Evolutionary conservation across 2,329 filamentous ascomycete species (phyloP), one percentile per base, ranked within the genome.

Genomic region (Diaporthe helianthi): DNA sequence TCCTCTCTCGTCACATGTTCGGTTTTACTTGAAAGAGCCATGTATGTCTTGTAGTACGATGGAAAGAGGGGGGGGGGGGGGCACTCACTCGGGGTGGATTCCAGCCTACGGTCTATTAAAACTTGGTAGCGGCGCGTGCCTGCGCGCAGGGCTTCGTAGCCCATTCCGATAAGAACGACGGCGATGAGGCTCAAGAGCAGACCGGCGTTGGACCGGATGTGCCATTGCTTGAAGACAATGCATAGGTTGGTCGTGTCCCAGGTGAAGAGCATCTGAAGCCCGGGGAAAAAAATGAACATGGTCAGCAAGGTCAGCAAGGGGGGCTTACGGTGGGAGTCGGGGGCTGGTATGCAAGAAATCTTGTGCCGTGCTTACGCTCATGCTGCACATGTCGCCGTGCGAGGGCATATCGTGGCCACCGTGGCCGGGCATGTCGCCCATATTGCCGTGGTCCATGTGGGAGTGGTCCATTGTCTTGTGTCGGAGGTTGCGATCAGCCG

Each of bases 211-310:
- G 90, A 90, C 72, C 87, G 90, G 80, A 99, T 83, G 82, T 93
- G 94, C 96, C 96, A 99, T 81, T 90, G 89, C 75, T 86, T 87
- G 85, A 98, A 99, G 80, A 99, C 89, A 80, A 99, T 97, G 86
- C 96, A 99, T 73, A 99, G 93, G 82, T 98, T 92, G 68, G 86
- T 88, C 3, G 94, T 95, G 79, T 94, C 89, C 95, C 95, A 99
- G 71, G 94, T 98, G 84, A 99, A 99, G 74, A 98, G 89, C 95
- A 98, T 98, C 94, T 97, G 15, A 13, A 12, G 4, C 12, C 26
- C 19, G 31, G 36, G 13, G 36, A 4, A 4, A 38, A 31, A 15
- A 53, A 60, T 29, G 38, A 17, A 33, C 24, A 68, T 41, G 69
- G 71, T 77, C 53, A 76, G 73, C 36, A 22, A 2, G 41, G 31